Conservation (phyloP, 352 stramenopile species). For the Stramenopiles sp. region DNA sequence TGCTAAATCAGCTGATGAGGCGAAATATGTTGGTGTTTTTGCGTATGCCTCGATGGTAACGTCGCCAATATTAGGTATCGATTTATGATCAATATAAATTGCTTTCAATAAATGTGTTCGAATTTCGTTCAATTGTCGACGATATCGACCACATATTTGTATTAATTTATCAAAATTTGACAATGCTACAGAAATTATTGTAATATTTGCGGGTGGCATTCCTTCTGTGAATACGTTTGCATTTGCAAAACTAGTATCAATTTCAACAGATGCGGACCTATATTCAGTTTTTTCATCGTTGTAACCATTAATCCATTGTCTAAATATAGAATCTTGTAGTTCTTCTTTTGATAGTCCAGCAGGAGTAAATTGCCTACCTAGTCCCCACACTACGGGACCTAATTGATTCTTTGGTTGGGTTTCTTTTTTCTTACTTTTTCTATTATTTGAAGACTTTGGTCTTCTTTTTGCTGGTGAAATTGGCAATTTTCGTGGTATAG, state of each 20-base stretch:
- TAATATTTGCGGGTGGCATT: neutral
- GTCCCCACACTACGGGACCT: neutral
- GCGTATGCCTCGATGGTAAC: neutral
- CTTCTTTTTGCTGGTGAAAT: neutral
- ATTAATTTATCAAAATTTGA: neutral
- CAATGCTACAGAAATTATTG: neutral
- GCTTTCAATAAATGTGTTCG: neutral
- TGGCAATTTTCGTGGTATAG: neutral
- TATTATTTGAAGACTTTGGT: neutral
- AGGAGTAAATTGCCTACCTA: neutral
- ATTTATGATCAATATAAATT: neutral
- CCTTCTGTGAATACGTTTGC: neutral
- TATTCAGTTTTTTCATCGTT: neutral
- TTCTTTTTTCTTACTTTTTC: neutral
- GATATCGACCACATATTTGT: neutral
- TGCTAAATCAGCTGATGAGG: neutral
- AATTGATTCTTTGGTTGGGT: too few relatives aligned
- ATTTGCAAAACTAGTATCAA: neutral
- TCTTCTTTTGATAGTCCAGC: neutral
- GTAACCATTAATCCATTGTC: neutral
- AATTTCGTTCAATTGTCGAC: neutral
- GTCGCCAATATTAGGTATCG: neutral
- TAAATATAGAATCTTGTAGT: neutral
- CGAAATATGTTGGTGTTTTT: neutral
- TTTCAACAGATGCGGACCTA: neutral